Percentiles rank a stretch among this genome's conserved stretches.
These are phyloP conservation scores for Dimargaris verticillata DNA, from an alignment of 192 early-diverging fungal species.

Conservation along the genomic window DNA sequence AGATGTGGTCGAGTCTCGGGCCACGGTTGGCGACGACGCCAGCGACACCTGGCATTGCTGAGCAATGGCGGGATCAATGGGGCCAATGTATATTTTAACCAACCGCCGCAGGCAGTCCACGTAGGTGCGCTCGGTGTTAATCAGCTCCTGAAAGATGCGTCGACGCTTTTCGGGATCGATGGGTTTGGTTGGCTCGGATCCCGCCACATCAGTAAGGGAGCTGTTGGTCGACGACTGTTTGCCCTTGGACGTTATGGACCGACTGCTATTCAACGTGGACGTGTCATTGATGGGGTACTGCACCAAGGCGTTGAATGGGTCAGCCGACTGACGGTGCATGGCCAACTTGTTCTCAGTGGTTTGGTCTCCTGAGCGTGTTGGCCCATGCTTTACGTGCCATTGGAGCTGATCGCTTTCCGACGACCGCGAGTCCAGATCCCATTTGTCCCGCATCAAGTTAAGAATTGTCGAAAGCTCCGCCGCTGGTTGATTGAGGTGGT, in stretches of 20 bases:
- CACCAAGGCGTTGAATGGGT: not conserved
- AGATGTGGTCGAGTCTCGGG: not conserved
- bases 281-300: not conserved
- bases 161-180: slow-evolving; percentile 26
- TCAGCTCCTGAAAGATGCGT: slow-evolving; percentile 60
- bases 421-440: slow-evolving; percentile 24
- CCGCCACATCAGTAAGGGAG: not conserved
- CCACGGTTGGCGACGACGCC: not conserved
- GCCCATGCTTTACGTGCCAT: slow-evolving; percentile 13
- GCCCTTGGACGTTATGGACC: not conserved
- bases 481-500: not conserved
- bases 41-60: not conserved
- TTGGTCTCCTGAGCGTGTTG: not conserved
- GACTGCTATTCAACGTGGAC: slow-evolving; percentile 16
- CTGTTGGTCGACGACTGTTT: not conserved
- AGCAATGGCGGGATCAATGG: slow-evolving; percentile 20
- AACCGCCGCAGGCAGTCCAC: slow-evolving; percentile 62
- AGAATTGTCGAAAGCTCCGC: slow-evolving; percentile 19
- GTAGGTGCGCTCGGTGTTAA: slow-evolving; percentile 75
- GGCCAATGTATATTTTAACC: slow-evolving; percentile 44
- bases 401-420: slow-evolving; percentile 17
- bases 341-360: not conserved
- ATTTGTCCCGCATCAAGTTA: slow-evolving; percentile 28
- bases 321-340: slow-evolving; percentile 13
- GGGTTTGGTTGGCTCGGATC: not conserved